These are phyloP conservation scores for Phytopythium delawarense DNA, from an alignment of 352 stramenopile species.

Conservation along the genomic window DNA sequence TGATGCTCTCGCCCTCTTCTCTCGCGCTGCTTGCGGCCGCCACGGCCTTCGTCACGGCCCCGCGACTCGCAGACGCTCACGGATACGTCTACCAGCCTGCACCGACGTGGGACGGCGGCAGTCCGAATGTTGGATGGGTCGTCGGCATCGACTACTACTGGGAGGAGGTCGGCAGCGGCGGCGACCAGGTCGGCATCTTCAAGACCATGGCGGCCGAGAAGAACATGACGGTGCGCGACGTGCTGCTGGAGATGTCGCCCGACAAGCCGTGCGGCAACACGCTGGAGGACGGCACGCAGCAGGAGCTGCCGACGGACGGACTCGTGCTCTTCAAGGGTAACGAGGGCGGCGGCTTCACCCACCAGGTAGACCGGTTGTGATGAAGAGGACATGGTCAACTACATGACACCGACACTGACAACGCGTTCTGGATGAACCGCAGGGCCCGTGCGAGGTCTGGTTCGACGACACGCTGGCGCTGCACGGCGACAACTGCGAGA, in stretches of 20 bases:
- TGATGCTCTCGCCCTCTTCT: neutral
- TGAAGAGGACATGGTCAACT: too few species aligned
- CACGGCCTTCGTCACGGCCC: neutral
- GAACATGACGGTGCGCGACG: constrained; percentile 24
- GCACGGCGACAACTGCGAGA: constrained; percentile 31
- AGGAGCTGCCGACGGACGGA: constrained; percentile 28
- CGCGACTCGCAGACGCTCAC: neutral
- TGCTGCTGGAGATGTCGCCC: constrained; percentile 27
- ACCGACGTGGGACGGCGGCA: constrained; percentile 2
- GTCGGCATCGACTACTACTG: constrained; percentile 16
- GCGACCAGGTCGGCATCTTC: constrained; percentile 24
- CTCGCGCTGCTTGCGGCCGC: neutral
- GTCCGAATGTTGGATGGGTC: neutral
- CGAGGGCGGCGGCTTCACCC: constrained; percentile 24
- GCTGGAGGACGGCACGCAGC: constrained; percentile 16
- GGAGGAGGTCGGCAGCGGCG: constrained; percentile 20
- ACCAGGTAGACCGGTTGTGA: constrained; percentile 7
- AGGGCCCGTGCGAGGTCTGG: constrained; percentile 45
- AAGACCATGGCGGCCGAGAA: constrained; percentile 25
- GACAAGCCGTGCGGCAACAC: constrained; percentile 32
- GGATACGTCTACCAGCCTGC: constrained; percentile 8
- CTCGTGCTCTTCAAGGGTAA: constrained; percentile 22
- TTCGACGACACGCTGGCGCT: constrained; percentile 36
- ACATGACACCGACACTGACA: neutral
- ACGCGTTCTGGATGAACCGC: neutral